These are phyloP conservation scores for Echinochloa phyllopogon DNA, from an alignment of 176 grass and related monocot genomes.

Conservation along the genomic window DNA sequence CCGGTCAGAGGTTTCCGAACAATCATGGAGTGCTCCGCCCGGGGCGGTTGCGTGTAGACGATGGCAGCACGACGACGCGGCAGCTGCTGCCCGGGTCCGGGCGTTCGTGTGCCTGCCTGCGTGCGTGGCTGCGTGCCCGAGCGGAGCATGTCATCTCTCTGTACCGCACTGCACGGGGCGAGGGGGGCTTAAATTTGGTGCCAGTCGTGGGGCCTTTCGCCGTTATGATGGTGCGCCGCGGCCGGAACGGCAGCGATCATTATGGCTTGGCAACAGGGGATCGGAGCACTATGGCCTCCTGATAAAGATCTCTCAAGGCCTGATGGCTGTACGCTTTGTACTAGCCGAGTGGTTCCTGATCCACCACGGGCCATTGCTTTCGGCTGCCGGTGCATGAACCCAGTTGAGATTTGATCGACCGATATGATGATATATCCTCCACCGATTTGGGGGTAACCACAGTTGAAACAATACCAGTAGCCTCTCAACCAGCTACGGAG, in stretches of 20 bases:
- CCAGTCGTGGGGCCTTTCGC: slow-evolving; percentile 26
- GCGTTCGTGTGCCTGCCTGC: background rate
- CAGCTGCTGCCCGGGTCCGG: background rate
- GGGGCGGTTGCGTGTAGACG: slow-evolving; percentile 10
- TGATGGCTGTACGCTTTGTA: background rate
- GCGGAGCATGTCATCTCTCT: background rate
- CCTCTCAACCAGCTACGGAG: no score
- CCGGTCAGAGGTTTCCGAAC: background rate
- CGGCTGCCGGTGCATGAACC: background rate
- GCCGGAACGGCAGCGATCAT: slow-evolving; percentile 31
- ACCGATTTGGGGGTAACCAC: background rate
- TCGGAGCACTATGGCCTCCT: background rate
- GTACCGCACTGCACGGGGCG: slow-evolving; percentile 19
- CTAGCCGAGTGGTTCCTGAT: slow-evolving; percentile 49
- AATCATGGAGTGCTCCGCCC: background rate
- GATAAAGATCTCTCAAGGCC: background rate
- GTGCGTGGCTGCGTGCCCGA: background rate
- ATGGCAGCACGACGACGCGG: background rate
- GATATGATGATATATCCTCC: background rate
- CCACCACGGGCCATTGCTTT: slow-evolving; percentile 46
- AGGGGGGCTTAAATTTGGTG: background rate
- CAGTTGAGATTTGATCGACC: background rate
- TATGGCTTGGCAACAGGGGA: slow-evolving; percentile 17
- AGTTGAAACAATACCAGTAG: background rate
- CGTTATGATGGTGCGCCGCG: slow-evolving; percentile 35